Conservation (phyloP, 768 basidiomycete genomes). For the Leucocoprinus sp. region DNA sequence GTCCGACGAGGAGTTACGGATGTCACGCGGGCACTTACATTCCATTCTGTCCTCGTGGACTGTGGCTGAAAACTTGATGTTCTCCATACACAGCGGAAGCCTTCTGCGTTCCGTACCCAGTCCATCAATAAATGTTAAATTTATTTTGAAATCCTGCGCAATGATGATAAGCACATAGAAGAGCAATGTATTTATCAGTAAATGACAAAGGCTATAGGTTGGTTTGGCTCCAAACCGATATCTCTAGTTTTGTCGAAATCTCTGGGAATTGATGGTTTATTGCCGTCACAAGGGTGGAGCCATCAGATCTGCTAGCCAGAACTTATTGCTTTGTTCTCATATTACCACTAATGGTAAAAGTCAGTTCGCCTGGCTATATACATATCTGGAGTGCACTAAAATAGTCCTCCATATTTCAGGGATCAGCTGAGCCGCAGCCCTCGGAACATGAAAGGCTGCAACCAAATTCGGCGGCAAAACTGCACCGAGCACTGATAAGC, state of each 20-base stretch:
- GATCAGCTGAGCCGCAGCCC: conserved; percentile 1
- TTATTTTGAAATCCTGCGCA: no score
- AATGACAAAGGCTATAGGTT: background rate
- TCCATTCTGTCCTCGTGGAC: no score
- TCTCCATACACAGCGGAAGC: no score
- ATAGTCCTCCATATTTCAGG: conserved; percentile 1
- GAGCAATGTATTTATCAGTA: conserved; percentile 1
- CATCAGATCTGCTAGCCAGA: conserved; percentile 4
- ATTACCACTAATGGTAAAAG: no score
- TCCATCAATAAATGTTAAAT: background rate
- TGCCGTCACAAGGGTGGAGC: conserved; percentile 10
- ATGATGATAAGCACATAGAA: background rate
- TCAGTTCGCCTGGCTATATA: no score
- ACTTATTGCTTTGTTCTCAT: conserved; percentile 8
- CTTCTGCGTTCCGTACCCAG: background rate
- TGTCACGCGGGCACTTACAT: background rate
- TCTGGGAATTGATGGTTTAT: conserved; percentile 3
- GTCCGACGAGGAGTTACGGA: no score
- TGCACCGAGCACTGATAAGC: conserved; percentile 2
- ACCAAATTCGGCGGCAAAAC: conserved; percentile 7
- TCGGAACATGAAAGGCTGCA: conserved; percentile 11
- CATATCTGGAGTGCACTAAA: no score
- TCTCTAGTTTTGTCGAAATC: background rate
- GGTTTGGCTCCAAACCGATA: conserved; percentile 1
- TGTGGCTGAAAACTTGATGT: background rate